Evolutionary conservation across 257 asterid genomes (phyloP).

Genomic region (Echium plantagineum): DNA sequence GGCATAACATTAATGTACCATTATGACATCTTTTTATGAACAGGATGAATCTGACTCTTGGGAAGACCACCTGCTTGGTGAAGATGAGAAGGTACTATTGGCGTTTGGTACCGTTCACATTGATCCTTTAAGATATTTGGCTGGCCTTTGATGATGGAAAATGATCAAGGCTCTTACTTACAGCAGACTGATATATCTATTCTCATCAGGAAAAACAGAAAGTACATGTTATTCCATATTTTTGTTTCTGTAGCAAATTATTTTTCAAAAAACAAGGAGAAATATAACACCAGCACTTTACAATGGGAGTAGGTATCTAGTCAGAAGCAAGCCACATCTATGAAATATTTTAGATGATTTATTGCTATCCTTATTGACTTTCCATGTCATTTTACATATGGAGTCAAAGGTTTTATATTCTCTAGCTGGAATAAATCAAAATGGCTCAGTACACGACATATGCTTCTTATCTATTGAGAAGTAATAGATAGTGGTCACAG

Average conservation of each 20-base stretch:
- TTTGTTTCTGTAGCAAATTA: neutral
- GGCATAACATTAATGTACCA: neutral
- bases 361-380: neutral
- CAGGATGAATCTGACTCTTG: conserved; percentile 87
- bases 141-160: neutral
- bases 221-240: neutral
- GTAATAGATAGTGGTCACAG: too few species aligned
- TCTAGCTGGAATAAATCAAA: too few species aligned
- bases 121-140: conserved; percentile 1
- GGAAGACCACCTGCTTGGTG: conserved; percentile 46
- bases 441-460: too few species aligned
- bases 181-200: neutral
- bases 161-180: neutral
- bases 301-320: neutral
- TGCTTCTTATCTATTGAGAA: too few species aligned
- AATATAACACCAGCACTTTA: neutral
- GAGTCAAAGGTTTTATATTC: too few species aligned
- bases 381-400: too few species aligned
- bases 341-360: neutral
- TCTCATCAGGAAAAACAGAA: neutral
- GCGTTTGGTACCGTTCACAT: conserved; percentile 34
- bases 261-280: neutral
- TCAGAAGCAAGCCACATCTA: neutral
- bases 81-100: conserved; percentile 17
- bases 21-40: conserved; percentile 14